Evolutionary conservation across 2,329 filamentous ascomycete genomes (phyloP), one percentile per base, ranked within the genome.

Genomic region (Phialophora verrucosa): DNA sequence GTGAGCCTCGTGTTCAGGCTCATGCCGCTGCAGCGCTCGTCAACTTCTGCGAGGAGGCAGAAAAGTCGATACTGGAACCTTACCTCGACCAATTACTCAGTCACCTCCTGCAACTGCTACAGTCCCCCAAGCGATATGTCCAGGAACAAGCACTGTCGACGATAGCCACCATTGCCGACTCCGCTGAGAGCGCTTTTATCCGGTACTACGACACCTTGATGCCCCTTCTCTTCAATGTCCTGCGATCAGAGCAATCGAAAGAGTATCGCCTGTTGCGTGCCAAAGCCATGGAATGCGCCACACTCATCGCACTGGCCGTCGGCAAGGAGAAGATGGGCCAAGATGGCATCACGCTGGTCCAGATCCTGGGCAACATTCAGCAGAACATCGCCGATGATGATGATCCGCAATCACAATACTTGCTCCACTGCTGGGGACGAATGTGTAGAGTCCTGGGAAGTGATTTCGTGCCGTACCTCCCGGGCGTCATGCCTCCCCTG

Each of bases 251-350:
- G 75, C 94, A 93, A 74, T 92, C 93, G 61, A 97, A 96, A 81
- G 95, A 99, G 75, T 93, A 93, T 79, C 87, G 94, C 62, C 83
- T 98, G 55, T 85, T 99, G 47, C 88, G 94, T 65, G 95, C 95
- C 58, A 99, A 99, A 83, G 95, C 95, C 2, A 99, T 99, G 95
- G 95, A 99, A 80, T 99, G 95, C 76, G 94, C 95, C 20, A 99
- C 95, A 7, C 83, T 99, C 51, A 99, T 99, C 74, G 82, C 95
- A 35, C 83, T 99, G 62, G 95, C 95, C 32, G 95, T 99, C 67
- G 95, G 95, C 60, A 95, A 96, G 78, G 91, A 96, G 73, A 91
- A 91, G 69, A 92, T 99, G 78, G 93, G 92, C 10, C 85, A 87
- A 70, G 94, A 99, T 79, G 93, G 94, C 3, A 85, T 95, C 80